Evolutionary conservation across 441 rosid genomes (phyloP).

Genomic region (Erodium moschatum): DNA sequence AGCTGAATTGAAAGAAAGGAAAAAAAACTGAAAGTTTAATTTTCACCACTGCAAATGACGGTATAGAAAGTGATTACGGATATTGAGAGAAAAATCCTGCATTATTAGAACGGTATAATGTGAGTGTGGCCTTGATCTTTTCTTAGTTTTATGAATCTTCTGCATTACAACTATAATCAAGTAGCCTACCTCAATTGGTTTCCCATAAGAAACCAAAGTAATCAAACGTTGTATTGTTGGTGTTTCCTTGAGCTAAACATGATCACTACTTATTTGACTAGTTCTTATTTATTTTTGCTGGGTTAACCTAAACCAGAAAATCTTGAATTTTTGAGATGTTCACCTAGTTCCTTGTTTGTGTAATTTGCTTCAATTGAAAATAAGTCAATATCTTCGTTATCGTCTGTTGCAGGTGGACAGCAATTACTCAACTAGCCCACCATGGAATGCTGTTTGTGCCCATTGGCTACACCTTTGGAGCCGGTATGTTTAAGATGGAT

Average conservation of each 20-base stretch:
- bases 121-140: neutral
- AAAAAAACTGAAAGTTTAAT: too few relatives aligned
- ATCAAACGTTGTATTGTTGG: neutral
- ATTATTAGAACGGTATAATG: neutral
- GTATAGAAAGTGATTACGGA: too few relatives aligned
- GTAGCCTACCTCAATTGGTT: neutral
- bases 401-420: constrained; percentile 51
- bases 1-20: too few relatives aligned
- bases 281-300: neutral
- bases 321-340: neutral
- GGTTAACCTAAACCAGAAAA: neutral
- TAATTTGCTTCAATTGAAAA: too few relatives aligned
- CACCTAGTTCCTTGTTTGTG: neutral
- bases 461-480: constrained; percentile 88
- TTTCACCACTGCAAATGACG: too few relatives aligned
- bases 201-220: neutral
- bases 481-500: constrained; percentile 97
- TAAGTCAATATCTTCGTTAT: too few relatives aligned
- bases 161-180: neutral
- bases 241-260: neutral
- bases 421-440: constrained; percentile 90
- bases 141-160: neutral
- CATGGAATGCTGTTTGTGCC: constrained; percentile 95
- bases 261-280: neutral
- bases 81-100: neutral